These are phyloP conservation scores for Ophiorrhiza pumila DNA, from an alignment of 257 asterid species.

Conservation along the genomic window DNA sequence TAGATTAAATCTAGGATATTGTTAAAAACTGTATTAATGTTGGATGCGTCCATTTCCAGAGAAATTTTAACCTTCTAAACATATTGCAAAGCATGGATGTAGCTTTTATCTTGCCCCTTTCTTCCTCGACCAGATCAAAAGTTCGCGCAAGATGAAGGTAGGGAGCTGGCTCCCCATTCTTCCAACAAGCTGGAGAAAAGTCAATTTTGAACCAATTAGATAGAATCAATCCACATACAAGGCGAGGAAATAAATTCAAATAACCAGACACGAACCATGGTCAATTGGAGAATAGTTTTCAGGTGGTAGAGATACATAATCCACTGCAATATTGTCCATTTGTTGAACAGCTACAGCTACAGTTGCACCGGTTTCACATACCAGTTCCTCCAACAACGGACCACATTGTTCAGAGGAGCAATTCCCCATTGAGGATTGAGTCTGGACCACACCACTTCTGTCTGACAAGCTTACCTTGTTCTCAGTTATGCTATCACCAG, in stretches of 20 bases:
- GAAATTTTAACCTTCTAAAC: conserved; percentile 75
- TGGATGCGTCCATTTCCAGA: background rate
- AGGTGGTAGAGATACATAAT: conserved; percentile 61
- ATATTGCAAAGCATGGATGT: conserved; percentile 85
- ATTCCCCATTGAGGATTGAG: conserved; percentile 31
- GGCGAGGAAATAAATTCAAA: background rate
- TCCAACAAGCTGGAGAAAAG: conserved; percentile 82
- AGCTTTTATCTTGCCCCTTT: conserved; percentile 83
- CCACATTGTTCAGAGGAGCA: conserved; percentile 36
- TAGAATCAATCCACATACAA: background rate
- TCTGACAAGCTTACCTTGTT: conserved; percentile 26
- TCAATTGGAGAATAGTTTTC: conserved; percentile 65
- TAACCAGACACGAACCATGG: conserved; percentile 50
- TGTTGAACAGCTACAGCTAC: conserved; percentile 22
- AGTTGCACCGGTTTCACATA: conserved; percentile 34
- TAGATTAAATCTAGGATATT: background rate
- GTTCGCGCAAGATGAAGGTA: conserved; percentile 78
- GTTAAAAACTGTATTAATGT: background rate
- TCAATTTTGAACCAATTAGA: conserved; percentile 23
- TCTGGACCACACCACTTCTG: conserved; percentile 28
- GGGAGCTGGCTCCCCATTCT: conserved; percentile 76
- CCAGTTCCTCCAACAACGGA: conserved; percentile 29
- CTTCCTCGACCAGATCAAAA: conserved; percentile 78
- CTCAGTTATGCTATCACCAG: conserved; percentile 20
- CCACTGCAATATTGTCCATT: conserved; percentile 30